Base-by-base conservation (phyloP, 2,329 filamentous ascomycete species). In the Fusarium incarnatum region DNA sequence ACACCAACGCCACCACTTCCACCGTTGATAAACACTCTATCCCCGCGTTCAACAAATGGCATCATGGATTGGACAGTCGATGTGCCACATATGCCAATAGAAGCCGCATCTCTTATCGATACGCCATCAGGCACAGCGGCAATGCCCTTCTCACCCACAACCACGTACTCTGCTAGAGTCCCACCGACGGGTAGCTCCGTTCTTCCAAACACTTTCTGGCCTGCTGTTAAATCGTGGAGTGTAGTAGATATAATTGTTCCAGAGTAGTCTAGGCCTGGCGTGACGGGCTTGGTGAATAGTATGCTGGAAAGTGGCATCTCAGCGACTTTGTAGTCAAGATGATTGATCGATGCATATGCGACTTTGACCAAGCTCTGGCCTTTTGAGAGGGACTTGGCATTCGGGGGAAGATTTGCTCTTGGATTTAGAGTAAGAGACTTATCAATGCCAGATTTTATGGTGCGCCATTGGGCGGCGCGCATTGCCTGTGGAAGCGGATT, bases 311-410 rank as follows among this genome's bases (percentile, higher is more conserved):
- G 25, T 5, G 71, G 67, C 67, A 73, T 71, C 1, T 73, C 71
- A 0, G 67, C 67, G 1, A 69, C 15, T 13, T 70, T 73, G 20
- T 70, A 73, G 42, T 73, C 67, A 4, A 73, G 65, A 20, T 73
- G 71, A 13, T 73, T 73, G 28, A 73, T 37, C 5, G 70, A 73
- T 27, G 65, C 56, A 12, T 73, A 73, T 3, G 70, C 59, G 3
- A 73, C 71, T 3, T 60, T 71, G 28, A 73, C 37, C 0, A 73
- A 54, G 0, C 64, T 64, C 6, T 69, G 42, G 7, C 60, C 64
- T 18, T 56, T 69, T 0, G 47, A 34, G 1, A 71, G 42, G 0
- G 58, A 46, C 4, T 30, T 13, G 5, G 59, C 22, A 8, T 10
- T 12, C 18, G 52, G 64, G 1, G 68, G 70, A 11, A 73, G 2